Evolutionary conservation across 306 rosid genomes (phyloP), one percentile per base, ranked within the genome.

Genomic region (Vigna radiata): DNA sequence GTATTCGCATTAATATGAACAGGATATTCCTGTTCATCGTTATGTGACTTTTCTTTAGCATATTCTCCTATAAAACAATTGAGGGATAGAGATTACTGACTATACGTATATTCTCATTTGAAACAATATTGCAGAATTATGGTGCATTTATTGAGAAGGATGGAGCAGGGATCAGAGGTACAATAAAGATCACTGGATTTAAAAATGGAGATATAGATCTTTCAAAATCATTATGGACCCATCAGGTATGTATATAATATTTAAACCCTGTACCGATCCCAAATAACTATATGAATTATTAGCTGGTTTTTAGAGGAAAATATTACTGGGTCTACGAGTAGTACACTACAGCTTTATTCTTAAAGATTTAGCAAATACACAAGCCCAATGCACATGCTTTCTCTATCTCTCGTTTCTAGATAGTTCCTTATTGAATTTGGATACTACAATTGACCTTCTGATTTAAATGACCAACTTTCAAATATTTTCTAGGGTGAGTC

Each of bases 101-200:
- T 60, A 52, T 46, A 62, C 70, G 27, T 6, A 72, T 82, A 18
- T 73, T 56, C 55, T 18, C 88, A 61, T 63, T 76, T 59, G 54
- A 75, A 60, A 79, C 68, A 66, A 79, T 75, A 59, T 60, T 81
- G 23, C 89, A 94, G 98, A 94, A 94, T 68, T 90, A 93, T 76
- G 98, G 98, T 53, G 95, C 96, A 79, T 92, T 84, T 79, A 73
- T 94, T 55, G 98, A 94, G 89, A 94, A 82, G 81, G 98, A 94
- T 87, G 97, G 96, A 83, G 98, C 90, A 0, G 98, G 97, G 27
- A 87, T 94, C 66, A 86, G 87, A 87, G 97, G 97, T 55, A 59
- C 86, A 79, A 72, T 88, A 69, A 88, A 89, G 87, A 89, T 94
- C 70, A 88, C 91, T 46, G 96, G 95, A 84, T 94, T 90, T 44